A percentile compares a stretch with the other conserved stretches of the same genome.
These are phyloP conservation scores for Penicillium capsulatum DNA, from an alignment of 2,329 filamentous ascomycete species.

Conservation along the genomic window DNA sequence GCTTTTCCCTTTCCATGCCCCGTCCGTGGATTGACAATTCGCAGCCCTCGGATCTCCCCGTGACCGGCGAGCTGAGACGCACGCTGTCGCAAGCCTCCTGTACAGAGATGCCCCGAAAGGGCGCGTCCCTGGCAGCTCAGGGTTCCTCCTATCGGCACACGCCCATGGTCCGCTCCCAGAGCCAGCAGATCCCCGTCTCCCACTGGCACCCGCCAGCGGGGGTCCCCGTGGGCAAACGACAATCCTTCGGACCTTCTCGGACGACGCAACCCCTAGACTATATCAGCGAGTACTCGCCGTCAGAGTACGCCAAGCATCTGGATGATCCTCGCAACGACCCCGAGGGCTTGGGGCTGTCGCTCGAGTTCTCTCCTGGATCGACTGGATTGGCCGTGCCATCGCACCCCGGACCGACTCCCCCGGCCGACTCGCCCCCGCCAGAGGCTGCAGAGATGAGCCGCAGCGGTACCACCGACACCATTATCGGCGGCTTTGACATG, in stretches of 20 bases:
- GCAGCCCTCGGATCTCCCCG: constrained; percentile 39
- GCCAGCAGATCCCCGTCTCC: constrained; percentile 35
- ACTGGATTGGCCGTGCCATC: constrained; percentile 8
- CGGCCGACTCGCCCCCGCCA: constrained; percentile 26
- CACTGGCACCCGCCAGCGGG: constrained; percentile 25
- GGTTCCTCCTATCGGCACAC: constrained; percentile 28
- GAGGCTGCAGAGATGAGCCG: constrained; percentile 43
- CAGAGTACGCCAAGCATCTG: constrained; percentile 40
- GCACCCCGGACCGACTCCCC: constrained; percentile 13
- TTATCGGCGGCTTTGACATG: constrained; percentile 43
- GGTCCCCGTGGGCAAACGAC: constrained; percentile 27
- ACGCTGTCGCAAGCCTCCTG: constrained; percentile 30
- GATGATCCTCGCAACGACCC: constrained; percentile 25
- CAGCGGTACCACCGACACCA: constrained; percentile 44
- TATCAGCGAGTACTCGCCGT: constrained; percentile 42
- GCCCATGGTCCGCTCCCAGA: constrained; percentile 39
- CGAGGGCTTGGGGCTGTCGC: constrained; percentile 23
- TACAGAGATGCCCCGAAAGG: constrained; percentile 27
- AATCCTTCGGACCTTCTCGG: constrained; percentile 30
- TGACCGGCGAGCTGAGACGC: constrained; percentile 31
- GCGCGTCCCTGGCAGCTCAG: constrained; percentile 23
- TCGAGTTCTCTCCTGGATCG: constrained; percentile 16
- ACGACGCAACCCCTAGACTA: constrained; percentile 31
- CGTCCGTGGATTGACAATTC: constrained; percentile 41
- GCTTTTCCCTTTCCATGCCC: constrained; percentile 23